Evolutionary conservation across 768 basidiomycete species (phyloP).

Genomic region (Lentinula detonsa): DNA sequence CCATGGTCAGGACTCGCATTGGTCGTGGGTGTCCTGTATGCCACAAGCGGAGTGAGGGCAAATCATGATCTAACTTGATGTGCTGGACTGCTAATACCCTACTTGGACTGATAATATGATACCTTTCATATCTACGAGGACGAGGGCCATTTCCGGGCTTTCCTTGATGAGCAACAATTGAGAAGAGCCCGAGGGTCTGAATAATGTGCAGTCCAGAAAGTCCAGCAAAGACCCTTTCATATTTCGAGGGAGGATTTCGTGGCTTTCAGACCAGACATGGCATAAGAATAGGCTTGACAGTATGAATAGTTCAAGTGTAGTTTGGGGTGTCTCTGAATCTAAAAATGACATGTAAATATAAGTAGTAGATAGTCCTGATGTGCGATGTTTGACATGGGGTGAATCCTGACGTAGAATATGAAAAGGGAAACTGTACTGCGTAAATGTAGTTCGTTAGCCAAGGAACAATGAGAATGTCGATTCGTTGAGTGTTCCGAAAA

Average conservation of each 20-base stretch:
- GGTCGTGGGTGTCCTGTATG: slow-evolving; percentile 77
- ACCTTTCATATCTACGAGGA: no score
- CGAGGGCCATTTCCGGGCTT: no score
- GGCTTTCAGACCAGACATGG: no score
- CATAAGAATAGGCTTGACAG: background rate
- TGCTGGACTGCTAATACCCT: background rate
- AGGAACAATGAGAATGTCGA: background rate
- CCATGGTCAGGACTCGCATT: slow-evolving; percentile 60
- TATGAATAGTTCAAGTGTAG: background rate
- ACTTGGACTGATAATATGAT: background rate
- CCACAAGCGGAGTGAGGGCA: slow-evolving; percentile 49
- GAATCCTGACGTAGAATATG: background rate
- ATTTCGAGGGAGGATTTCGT: no score
- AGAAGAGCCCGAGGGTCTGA: no score
- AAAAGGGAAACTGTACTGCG: background rate
- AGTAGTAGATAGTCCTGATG: background rate
- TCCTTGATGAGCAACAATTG: no score
- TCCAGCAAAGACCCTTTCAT: background rate
- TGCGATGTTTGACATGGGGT: background rate
- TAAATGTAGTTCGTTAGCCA: background rate
- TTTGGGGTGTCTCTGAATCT: background rate
- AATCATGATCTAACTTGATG: background rate
- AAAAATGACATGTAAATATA: background rate
- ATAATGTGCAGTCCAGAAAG: background rate
- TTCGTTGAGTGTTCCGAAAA: background rate